Conservation (phyloP, 106 monocot species). For the Posidonia australis region DNA sequence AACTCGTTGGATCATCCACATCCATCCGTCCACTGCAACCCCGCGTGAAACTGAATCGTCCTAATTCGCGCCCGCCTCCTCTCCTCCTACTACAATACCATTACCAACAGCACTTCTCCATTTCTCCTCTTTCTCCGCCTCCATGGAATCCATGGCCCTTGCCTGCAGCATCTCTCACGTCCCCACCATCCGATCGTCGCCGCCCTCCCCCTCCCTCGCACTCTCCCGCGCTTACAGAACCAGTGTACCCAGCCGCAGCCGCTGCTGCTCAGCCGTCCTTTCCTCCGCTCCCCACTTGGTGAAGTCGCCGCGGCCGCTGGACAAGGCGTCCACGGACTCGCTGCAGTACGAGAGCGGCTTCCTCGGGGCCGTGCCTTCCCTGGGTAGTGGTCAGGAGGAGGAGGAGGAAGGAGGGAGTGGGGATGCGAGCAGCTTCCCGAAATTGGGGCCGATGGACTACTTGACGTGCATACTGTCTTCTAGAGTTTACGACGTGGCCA, state of each 20-base stretch:
- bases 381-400: constrained; percentile 8
- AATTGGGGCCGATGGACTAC: constrained; percentile 29
- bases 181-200: too few relatives aligned
- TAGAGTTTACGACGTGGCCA: constrained; percentile 80
- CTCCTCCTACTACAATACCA: too few relatives aligned
- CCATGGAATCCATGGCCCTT: too few relatives aligned
- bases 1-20: too few relatives aligned
- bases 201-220: neutral
- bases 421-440: too few relatives aligned
- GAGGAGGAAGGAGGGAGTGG: constrained; percentile 11
- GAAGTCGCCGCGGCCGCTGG: constrained; percentile 4
- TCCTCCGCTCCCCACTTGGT: constrained; percentile 4
- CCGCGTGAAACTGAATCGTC: too few relatives aligned
- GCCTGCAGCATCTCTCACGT: too few relatives aligned
- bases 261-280: neutral
- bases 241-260: neutral
- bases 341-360: constrained; percentile 67
- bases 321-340: constrained; percentile 40
- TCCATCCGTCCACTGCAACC: too few relatives aligned
- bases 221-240: constrained; percentile 1
- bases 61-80: too few relatives aligned
- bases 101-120: too few relatives aligned
- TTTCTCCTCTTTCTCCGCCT: too few relatives aligned
- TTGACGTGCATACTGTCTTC: constrained; percentile 57
- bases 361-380: constrained; percentile 46